Evolutionary conservation across 1,139 yeast species (phyloP), one percentile per base, ranked within the genome.

Genomic region (Candida sp.): DNA sequence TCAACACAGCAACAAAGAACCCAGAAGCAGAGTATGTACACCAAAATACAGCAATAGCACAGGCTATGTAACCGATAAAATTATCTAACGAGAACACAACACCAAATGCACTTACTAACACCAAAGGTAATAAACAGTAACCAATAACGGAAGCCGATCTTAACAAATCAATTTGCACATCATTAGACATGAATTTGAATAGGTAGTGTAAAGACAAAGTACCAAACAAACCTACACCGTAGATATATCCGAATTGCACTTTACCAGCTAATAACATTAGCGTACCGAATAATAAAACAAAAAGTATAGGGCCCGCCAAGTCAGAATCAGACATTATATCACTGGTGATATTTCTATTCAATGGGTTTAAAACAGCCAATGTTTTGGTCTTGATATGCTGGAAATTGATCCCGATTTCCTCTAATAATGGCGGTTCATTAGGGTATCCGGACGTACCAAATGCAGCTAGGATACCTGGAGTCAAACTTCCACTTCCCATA

Each of bases 1-100:
- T 88, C 57, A 93, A 73, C 30, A 88, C 91, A 8, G 93, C 81
- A 47, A 90, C 96, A 55, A 95, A 88, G 59, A 93, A 88, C 1
- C 97, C 98, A 15, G 96, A 87, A 0, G 98, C 90, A 1, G 97
- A 83, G 66, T 84, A 86, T 0, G 99, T 90, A 62, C 97, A 88
- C 98, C 99, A 93, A 32, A 77, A 64, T n/a, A 91, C 90, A 12
- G 91, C 82, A 36, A 87, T 51, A 0, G 79, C 73, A 45, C 95
- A 83, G 42, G 87, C 57, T 2, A 77, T 50, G 61, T 90, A 91
- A 1, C 99, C 99, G 32, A 83, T 34, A 4, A 79, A 57, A 57
- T 88, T 88, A 60, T 90, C 91, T 58, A 90, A 73, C 5, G 82
- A 75, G 11, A 79, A 54, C 42, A 86, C 75, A 5, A 91, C 86